Evolutionary conservation across 2,329 filamentous ascomycete genomes (phyloP).

Genomic region (Pestalotiopsis sp.): DNA sequence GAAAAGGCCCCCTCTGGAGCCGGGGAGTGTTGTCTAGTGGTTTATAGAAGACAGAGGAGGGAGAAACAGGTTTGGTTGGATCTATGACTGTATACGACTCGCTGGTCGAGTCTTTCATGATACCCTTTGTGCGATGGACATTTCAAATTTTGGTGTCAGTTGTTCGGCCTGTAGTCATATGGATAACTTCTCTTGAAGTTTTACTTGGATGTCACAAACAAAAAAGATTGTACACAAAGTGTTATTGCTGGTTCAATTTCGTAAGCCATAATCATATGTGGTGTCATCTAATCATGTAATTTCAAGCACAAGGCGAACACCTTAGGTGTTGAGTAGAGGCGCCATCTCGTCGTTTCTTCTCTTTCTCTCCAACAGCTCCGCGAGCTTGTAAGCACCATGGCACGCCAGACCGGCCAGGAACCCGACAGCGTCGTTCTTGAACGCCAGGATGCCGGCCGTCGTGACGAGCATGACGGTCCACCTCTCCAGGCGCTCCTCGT

Average conservation of each 20-base stretch:
- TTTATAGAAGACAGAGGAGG: background rate
- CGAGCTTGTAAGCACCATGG: slow-evolving; percentile 65
- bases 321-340: slow-evolving; percentile 29
- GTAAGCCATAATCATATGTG: background rate
- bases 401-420: slow-evolving; percentile 83
- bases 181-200: background rate
- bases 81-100: background rate
- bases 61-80: background rate
- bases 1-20: background rate
- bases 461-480: slow-evolving; percentile 94
- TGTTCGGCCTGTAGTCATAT: too few species aligned
- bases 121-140: background rate
- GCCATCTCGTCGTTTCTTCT: slow-evolving; percentile 30
- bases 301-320: background rate
- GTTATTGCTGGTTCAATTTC: background rate
- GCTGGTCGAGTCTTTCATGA: slow-evolving; percentile 6
- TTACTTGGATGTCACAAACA: background rate
- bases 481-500: slow-evolving; percentile 71
- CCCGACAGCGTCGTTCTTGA: slow-evolving; percentile 87
- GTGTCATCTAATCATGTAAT: background rate
- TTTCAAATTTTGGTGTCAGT: background rate
- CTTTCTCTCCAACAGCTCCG: slow-evolving; percentile 38
- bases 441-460: slow-evolving; percentile 78
- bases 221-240: background rate
- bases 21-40: slow-evolving; percentile 4